These are phyloP conservation scores for Gynostemma pentaphyllum DNA, from an alignment of 306 rosid species.

Conservation along the genomic window DNA sequence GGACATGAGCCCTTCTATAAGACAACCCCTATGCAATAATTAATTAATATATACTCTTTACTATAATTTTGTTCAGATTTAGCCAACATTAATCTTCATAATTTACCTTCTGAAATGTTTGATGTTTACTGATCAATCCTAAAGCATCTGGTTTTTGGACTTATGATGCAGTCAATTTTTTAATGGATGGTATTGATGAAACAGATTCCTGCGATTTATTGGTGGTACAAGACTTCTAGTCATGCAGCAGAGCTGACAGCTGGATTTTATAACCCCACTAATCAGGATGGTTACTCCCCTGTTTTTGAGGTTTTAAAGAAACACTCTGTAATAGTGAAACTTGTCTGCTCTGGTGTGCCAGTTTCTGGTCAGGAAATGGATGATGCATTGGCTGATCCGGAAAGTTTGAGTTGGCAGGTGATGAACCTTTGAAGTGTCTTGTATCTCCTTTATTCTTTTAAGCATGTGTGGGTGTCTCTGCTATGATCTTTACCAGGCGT, in stretches of 20 bases:
- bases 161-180: not conserved
- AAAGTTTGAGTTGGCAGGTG: constrained; percentile 95
- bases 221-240: constrained; percentile 93
- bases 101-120: not conserved
- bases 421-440: constrained; percentile 10
- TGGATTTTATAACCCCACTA: constrained; percentile 84
- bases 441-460: not conserved
- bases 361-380: constrained; percentile 53
- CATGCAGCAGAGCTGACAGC: constrained; percentile 96
- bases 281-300: constrained; percentile 89
- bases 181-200: not conserved
- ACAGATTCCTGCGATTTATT: constrained; percentile 88
- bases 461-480: not conserved
- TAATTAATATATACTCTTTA: too few relatives aligned
- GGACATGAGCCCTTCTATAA: not conserved
- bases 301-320: constrained; percentile 76
- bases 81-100: not conserved
- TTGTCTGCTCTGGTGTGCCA: constrained; percentile 63
- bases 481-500: not conserved
- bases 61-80: too few relatives aligned
- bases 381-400: constrained; percentile 76
- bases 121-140: not conserved
- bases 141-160: not conserved
- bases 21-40: not conserved
- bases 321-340: constrained; percentile 57